phyloP scores from a whole-genome alignment of 148 eudicot genomes.

The Diospyros kaki region DNA sequence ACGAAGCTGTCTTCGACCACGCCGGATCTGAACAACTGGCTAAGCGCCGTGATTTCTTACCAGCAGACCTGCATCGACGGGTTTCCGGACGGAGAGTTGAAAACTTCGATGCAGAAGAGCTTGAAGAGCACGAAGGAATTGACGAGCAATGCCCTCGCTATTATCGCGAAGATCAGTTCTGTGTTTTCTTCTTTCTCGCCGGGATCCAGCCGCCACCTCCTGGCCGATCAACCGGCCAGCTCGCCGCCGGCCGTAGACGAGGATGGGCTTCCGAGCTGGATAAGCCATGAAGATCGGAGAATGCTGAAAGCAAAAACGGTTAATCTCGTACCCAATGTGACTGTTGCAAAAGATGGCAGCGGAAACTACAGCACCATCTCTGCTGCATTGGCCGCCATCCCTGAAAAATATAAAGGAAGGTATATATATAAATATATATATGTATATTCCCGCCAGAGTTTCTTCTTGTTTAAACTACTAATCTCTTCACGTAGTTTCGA shows the following conservation, averaged over 20 bases:
- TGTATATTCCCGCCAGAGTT: background rate
- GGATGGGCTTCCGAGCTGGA: constrained; percentile 54
- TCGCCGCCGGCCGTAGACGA: constrained; percentile 3
- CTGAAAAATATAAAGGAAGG: constrained; percentile 47
- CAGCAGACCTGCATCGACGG: constrained; percentile 78
- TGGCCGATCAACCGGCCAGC: background rate
- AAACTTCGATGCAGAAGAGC: constrained; percentile 28
- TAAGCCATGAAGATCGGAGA: constrained; percentile 43
- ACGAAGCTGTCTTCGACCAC: constrained; percentile 8
- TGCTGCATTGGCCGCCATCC: constrained; percentile 56
- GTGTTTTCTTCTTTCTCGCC: constrained; percentile 22
- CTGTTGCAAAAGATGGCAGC: constrained; percentile 79
- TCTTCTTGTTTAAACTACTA: background rate
- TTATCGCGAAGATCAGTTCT: constrained; percentile 32
- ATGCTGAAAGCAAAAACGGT: constrained; percentile 31
- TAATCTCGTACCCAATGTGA: constrained; percentile 41
- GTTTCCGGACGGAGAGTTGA: constrained; percentile 48
- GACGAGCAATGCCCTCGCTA: constrained; percentile 74
- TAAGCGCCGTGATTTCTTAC: constrained; percentile 81
- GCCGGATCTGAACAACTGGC: constrained; percentile 63
- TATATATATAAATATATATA: constrained; percentile 6
- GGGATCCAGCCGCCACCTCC: constrained; percentile 25
- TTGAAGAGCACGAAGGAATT: constrained; percentile 38
- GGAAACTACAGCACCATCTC: constrained; percentile 61
- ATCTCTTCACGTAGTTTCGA: too few species aligned